Percentiles rank a stretch among this genome's conserved stretches.
Evolutionary conservation across 2,329 filamentous ascomycete genomes (phyloP).

Genomic region (Remersonia thermophila): DNA sequence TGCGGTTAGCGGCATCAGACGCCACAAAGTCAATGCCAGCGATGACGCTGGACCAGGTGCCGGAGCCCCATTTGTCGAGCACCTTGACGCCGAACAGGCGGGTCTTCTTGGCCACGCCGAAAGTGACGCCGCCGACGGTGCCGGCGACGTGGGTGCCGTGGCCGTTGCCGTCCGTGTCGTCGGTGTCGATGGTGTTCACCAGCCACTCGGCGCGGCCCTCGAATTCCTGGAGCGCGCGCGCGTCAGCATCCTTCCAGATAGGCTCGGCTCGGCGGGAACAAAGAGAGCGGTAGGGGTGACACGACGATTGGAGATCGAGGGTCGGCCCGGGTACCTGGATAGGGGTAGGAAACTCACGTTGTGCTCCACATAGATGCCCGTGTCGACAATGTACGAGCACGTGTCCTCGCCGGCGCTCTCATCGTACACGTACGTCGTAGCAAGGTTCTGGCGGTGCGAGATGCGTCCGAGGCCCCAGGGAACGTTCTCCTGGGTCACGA

Average conservation of each 20-base stretch:
- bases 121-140: slow-evolving; percentile 29
- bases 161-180: slow-evolving; percentile 28
- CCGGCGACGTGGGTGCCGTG: slow-evolving; percentile 37
- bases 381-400: slow-evolving; percentile 32
- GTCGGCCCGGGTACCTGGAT: too few relatives aligned
- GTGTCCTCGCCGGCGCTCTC: slow-evolving; percentile 18
- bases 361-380: slow-evolving; percentile 32
- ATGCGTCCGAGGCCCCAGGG: slow-evolving; percentile 22
- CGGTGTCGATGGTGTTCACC: slow-evolving; percentile 25
- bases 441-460: slow-evolving; percentile 12
- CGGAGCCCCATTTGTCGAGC: slow-evolving; percentile 25
- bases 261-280: too few relatives aligned
- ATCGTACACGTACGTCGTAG: slow-evolving; percentile 19
- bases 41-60: slow-evolving; percentile 28
- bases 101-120: slow-evolving; percentile 34
- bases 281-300: too few relatives aligned
- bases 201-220: slow-evolving; percentile 29
- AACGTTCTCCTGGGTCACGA: slow-evolving; percentile 15
- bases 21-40: slow-evolving; percentile 32
- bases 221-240: too few relatives aligned
- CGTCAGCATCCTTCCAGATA: too few relatives aligned
- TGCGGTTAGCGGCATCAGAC: slow-evolving; percentile 22
- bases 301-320: too few relatives aligned
- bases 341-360: slow-evolving; percentile 12
- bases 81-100: slow-evolving; percentile 33